Evolutionary conservation across 208 protist species (phyloP), one percentile per base, ranked within the genome.

Genomic region (Crithidia fasciculata): DNA sequence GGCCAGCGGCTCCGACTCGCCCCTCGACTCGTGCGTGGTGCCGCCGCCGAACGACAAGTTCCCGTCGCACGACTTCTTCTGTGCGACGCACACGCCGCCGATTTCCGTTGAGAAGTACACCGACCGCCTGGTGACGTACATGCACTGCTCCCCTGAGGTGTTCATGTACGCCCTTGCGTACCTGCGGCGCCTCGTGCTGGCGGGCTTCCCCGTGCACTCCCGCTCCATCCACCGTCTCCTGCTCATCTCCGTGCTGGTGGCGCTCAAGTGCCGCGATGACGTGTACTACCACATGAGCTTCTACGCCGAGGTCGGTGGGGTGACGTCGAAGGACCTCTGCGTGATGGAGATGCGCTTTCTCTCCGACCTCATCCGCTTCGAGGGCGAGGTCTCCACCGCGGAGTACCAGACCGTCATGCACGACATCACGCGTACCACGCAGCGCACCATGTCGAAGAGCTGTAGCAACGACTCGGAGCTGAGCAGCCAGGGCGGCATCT

Each of bases 221-320:
- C 80, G 70, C 13, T 92, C 87, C 41, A 80, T 96, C 52, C 89
- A 97, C 68, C 88, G 92, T 40, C 71, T 96, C 19, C 68, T 96
- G 19, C 75, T 96, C 5, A 90, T 82, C 7, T 74, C 86, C 39
- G 70, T 91, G 15, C 78, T 98, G 53, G 76, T 94, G 6, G 89
- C 93, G 2, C 72, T 86, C 36, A 97, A 97, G 82, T 91, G 76
- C 64, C 80, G 90, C 28, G 91, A 97, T 68, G 95, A 98, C 61
- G 39, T 76, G 8, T 96, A 88, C 69, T 96, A 87, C 64, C 91
- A 86, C 40, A 97, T 96, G 83, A 75, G 68, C 39, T 95, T 89
- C 76, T 98, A 95, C 75, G 80, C 90, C 13, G 78, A 95, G 53
- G 82, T 96, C 8, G 95, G 93, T 19, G 93, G 92, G 9, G 76